Percentiles rank a stretch among this genome's conserved stretches.
These are phyloP conservation scores for Porphyrellus cyaneotinctus DNA, from an alignment of 768 basidiomycete genomes.

Conservation along the genomic window DNA sequence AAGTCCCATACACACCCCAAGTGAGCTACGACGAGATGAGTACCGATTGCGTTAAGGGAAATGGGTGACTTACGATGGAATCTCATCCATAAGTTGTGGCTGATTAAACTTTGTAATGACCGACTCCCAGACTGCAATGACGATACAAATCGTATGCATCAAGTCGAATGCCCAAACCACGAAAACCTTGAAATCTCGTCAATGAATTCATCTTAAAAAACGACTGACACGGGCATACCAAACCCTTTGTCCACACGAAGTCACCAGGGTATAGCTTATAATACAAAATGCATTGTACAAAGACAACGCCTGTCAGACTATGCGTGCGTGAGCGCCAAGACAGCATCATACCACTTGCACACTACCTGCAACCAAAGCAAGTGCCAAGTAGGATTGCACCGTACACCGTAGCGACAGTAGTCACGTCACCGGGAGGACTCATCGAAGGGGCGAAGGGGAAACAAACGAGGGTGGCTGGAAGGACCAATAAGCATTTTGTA, in stretches of 20 bases:
- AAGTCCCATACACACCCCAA: constrained; percentile 19
- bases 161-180: constrained; percentile 28
- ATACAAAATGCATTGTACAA: constrained; percentile 31
- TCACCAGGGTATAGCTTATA: constrained; percentile 31
- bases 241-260: constrained; percentile 21
- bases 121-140: constrained; percentile 24
- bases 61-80: constrained; percentile 24
- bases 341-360: background rate
- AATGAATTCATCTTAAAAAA: background rate
- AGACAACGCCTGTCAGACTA: constrained; percentile 31
- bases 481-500: constrained; percentile 30
- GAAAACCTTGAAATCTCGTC: constrained; percentile 18
- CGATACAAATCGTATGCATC: constrained; percentile 28
- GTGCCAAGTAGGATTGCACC: constrained; percentile 31
- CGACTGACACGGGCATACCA: constrained; percentile 14
- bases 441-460: constrained; percentile 3
- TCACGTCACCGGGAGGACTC: constrained; percentile 26
- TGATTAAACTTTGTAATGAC: constrained; percentile 26
- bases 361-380: constrained; percentile 28
- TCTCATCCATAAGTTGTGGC: constrained; percentile 26
- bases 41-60: background rate
- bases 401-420: constrained; percentile 28
- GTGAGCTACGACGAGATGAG: constrained; percentile 16
- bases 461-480: background rate
- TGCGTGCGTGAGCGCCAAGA: constrained; percentile 4